These are phyloP conservation scores for Solioccasus polychromus DNA, from an alignment of 768 basidiomycete genomes.

Conservation along the genomic window DNA sequence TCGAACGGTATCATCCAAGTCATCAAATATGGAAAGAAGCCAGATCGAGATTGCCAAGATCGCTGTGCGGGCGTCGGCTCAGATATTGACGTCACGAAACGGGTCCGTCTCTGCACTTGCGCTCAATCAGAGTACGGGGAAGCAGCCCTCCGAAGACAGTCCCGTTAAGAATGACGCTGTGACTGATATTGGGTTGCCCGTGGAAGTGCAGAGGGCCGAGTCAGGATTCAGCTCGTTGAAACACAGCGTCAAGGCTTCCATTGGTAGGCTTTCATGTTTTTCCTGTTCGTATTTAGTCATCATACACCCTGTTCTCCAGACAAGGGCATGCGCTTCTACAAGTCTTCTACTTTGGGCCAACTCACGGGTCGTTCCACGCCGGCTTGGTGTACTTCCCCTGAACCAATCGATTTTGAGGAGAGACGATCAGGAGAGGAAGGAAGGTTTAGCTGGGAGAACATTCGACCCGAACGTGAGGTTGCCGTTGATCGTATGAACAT, in stretches of 20 bases:
- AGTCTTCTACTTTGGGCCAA: slow-evolving; percentile 54
- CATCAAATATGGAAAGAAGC: slow-evolving; percentile 26
- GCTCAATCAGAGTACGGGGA: slow-evolving; percentile 6
- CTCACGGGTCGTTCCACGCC: slow-evolving; percentile 32
- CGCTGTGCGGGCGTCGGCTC: slow-evolving; percentile 28
- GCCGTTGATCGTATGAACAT: slow-evolving; percentile 66
- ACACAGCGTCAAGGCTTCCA: slow-evolving; percentile 71
- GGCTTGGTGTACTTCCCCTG: slow-evolving; percentile 29
- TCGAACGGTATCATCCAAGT: slow-evolving; percentile 18
- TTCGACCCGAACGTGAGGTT: slow-evolving; percentile 30
- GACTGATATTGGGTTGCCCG: slow-evolving; percentile 25
- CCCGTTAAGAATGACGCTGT: slow-evolving; percentile 10
- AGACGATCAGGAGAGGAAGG: slow-evolving; percentile 32
- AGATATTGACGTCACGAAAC: slow-evolving; percentile 24
- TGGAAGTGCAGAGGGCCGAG: slow-evolving; percentile 29
- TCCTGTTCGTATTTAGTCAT: neutral
- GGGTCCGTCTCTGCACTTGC: slow-evolving; percentile 20
- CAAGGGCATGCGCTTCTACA: slow-evolving; percentile 66
- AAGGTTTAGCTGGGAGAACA: slow-evolving; percentile 34
- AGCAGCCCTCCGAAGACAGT: slow-evolving; percentile 7
- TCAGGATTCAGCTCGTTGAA: slow-evolving; percentile 51
- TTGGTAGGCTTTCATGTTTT: slow-evolving; percentile 47
- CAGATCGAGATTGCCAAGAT: slow-evolving; percentile 30
- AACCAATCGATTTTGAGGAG: slow-evolving; percentile 32
- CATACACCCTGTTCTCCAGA: slow-evolving; percentile 37